Evolutionary conservation across 139 green algal species (phyloP).

Genomic region (Diplosphaera chodatii): DNA sequence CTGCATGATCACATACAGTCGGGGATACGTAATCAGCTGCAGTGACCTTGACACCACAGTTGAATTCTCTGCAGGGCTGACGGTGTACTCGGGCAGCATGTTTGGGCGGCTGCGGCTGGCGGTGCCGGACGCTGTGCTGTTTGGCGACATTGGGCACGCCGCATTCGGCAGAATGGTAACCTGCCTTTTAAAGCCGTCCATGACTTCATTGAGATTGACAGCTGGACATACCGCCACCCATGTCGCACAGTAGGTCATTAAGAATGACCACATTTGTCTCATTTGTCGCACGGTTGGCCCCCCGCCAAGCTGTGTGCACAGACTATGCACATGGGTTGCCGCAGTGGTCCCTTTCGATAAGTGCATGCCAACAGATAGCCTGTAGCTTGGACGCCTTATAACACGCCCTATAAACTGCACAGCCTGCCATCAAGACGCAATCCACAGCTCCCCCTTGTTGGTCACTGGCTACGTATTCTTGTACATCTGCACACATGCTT

Average conservation of each 20-base stretch:
- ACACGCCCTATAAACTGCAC: no score
- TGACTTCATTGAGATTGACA: no score
- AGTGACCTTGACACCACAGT: conserved; percentile 1
- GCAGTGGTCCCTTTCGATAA: no score
- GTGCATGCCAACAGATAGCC: no score
- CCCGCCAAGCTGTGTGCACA: no score
- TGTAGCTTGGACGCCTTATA: no score
- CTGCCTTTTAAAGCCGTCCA: no score
- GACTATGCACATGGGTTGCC: no score
- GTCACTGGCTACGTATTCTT: not conserved
- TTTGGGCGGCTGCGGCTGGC: conserved; percentile 22
- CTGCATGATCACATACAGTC: not conserved
- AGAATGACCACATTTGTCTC: not conserved
- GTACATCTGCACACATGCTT: not conserved
- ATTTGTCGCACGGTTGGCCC: not conserved
- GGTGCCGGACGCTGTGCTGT: conserved; percentile 28
- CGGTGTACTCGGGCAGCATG: conserved; percentile 24
- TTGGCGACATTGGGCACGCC: conserved; percentile 39
- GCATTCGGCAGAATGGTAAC: conserved; percentile 8
- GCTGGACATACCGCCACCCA: no score
- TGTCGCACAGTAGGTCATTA: no score
- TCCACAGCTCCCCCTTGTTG: no score
- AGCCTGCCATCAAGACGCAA: no score
- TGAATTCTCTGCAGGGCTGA: conserved; percentile 3
- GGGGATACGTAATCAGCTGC: not conserved